A percentile compares a stretch with the other conserved stretches of the same genome.
Evolutionary conservation across 805 yeast species (phyloP).

Genomic region (Saccharomycopsis vini): DNA sequence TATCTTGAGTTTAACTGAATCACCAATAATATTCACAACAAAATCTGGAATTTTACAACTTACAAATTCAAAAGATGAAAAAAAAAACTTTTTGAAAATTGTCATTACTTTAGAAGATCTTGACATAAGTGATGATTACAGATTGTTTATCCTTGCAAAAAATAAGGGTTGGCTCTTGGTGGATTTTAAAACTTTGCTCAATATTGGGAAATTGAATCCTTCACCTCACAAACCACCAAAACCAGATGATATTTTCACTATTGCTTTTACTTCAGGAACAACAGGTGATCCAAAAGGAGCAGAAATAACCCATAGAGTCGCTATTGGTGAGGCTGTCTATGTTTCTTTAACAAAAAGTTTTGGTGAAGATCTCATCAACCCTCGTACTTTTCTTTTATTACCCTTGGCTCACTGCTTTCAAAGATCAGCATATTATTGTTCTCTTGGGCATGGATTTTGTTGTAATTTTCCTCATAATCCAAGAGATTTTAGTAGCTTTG

Average conservation of each 20-base stretch:
- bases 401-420: slow-evolving; percentile 9
- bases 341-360: too few relatives aligned
- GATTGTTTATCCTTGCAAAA: neutral
- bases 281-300: slow-evolving; percentile 66
- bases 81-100: neutral
- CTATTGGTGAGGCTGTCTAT: too few relatives aligned
- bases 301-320: slow-evolving; percentile 36
- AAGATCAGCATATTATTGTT: neutral
- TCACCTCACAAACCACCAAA: neutral
- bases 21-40: neutral
- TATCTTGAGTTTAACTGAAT: neutral
- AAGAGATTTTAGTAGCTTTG: slow-evolving; percentile 26
- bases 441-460: neutral
- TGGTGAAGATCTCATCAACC: neutral
- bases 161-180: neutral
- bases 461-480: slow-evolving; percentile 2
- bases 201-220: neutral
- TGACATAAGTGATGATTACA: neutral
- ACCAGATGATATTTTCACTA: neutral
- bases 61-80: neutral
- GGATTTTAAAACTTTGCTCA: neutral
- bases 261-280: slow-evolving; percentile 10
- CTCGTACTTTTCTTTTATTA: neutral
- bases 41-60: slow-evolving; percentile 33
- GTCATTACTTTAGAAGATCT: slow-evolving; percentile 5